A percentile compares a stretch with the other conserved stretches of the same genome.
These are phyloP conservation scores for Syzygium oleosum DNA, from an alignment of 345 rosid species.

Conservation along the genomic window DNA sequence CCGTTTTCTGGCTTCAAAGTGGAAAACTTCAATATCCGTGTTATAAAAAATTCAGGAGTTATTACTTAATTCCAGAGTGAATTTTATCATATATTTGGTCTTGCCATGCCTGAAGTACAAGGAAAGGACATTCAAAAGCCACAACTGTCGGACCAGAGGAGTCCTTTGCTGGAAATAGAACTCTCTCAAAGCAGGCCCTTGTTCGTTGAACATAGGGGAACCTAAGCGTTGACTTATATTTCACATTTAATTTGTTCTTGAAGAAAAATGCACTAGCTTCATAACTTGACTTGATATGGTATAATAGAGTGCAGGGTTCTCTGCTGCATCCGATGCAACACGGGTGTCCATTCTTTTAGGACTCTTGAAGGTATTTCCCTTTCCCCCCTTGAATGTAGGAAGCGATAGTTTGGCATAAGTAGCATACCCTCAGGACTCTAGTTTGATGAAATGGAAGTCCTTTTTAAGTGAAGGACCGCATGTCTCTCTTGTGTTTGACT, in stretches of 20 bases:
- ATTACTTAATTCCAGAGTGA: not conserved
- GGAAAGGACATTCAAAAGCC: not conserved
- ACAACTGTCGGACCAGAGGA: not conserved
- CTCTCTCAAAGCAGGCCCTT: not conserved
- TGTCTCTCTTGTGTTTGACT: not conserved
- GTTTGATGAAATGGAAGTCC: not conserved
- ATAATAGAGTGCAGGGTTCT: constrained; percentile 85
- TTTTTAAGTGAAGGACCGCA: not conserved
- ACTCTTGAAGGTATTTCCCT: constrained; percentile 54
- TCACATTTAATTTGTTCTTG: not conserved
- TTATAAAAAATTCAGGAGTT: not conserved
- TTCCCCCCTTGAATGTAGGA: not conserved
- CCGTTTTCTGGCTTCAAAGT: not conserved
- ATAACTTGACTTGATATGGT: constrained; percentile 8
- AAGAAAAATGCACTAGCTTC: not conserved
- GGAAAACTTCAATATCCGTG: not conserved
- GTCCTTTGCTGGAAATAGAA: not conserved
- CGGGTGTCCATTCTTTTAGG: constrained; percentile 91
- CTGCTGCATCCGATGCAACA: constrained; percentile 96
- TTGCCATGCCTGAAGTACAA: not conserved
- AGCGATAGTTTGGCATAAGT: not conserved
- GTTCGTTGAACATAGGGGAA: not conserved
- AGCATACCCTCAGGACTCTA: not conserved
- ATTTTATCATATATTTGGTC: not conserved
- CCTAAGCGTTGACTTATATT: not conserved